Base-by-base conservation (phyloP, 2,329 filamentous ascomycete genomes). In the Colletotrichum sp. region DNA sequence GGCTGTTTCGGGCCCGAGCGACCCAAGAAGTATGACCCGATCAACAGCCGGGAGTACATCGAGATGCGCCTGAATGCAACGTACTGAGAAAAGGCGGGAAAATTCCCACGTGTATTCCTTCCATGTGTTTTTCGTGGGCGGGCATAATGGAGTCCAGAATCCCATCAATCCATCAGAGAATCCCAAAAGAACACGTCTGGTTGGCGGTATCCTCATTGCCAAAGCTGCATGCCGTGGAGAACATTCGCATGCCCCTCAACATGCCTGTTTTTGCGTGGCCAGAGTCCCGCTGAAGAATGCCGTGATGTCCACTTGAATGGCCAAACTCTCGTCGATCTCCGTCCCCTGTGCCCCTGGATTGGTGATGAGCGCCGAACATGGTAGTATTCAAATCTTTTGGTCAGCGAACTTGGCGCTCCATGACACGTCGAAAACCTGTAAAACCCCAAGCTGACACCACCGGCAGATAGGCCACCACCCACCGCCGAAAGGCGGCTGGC, bases 21-120 rank as follows among this genome's bases (percentile, higher is more conserved):
- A 66, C 85, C 87, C 2, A 83, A 87, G 52, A 90, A 88, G 79
- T 91, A 91, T 78, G 85, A 87, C 69, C 88, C 89, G 30, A 77
- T 82, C 30, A 80, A 80, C 34, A 78, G 78, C 30, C 69, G 73
- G 62, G 80, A 83, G 30, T 83, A 83, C 60, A 77, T 81, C 16
- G 76, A 80, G 24, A 81, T 79, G 79, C 75, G 80, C 2, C 75
- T 82, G 62, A 79, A 79, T 65, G 79, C 80, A 16, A 71, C 76
- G 5, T 80, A 80, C 34, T 60, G 32, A 69, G 55, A 34, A 26
- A 26, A 28, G 66, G 36, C 48, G 52, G 52, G 32, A 38, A 38
- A 24, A 21, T 9, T n/a, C 16, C 65, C 28, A 38, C 21, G 21
- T 60, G 30, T 26, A n/a, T 30, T 66, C 1, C 2, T 34, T 61